phyloP scores from a whole-genome alignment of 2,329 filamentous ascomycete species.

The Ceratocystiopsis minuta region DNA sequence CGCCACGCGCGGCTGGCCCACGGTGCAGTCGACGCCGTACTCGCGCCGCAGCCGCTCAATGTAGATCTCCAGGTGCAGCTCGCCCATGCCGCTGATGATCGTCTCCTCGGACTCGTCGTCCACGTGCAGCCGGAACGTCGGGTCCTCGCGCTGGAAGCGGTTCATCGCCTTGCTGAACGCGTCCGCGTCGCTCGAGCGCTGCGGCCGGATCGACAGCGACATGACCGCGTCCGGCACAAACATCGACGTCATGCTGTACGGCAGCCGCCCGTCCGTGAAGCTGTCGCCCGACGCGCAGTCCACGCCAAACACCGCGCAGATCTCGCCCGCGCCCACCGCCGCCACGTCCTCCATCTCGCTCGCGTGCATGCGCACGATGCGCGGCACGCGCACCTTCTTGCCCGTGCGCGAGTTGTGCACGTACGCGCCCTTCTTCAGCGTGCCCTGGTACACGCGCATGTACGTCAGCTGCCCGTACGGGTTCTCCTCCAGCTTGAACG shows the following conservation, averaged over 20 bases:
- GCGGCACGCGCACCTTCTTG: conserved; percentile 91
- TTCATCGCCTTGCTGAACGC: conserved; percentile 99
- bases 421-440: conserved; percentile 70
- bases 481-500: conserved; percentile 98
- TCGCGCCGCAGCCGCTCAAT: conserved; percentile 92
- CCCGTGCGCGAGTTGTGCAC: conserved; percentile 87
- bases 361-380: conserved; percentile 98
- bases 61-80: conserved; percentile 92
- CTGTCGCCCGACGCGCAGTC: conserved; percentile 96
- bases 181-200: conserved; percentile 74
- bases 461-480: conserved; percentile 98
- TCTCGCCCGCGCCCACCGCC: conserved; percentile 89
- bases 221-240: conserved; percentile 96
- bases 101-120: conserved; percentile 88
- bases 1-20: conserved; percentile 90
- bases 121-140: conserved; percentile 88
- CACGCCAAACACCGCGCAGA: conserved; percentile 94
- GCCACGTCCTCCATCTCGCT: conserved; percentile 97
- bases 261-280: conserved; percentile 83
- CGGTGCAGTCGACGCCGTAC: conserved; percentile 89
- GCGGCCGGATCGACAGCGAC: conserved; percentile 91
- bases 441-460: conserved; percentile 93
- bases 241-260: conserved; percentile 96
- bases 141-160: conserved; percentile 94
- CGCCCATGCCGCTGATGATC: conserved; percentile 96